A percentile compares a stretch with the other conserved stretches of the same genome.
Conservation (phyloP, 768 basidiomycete species). For the Kwoniella mangroviensis region DNA sequence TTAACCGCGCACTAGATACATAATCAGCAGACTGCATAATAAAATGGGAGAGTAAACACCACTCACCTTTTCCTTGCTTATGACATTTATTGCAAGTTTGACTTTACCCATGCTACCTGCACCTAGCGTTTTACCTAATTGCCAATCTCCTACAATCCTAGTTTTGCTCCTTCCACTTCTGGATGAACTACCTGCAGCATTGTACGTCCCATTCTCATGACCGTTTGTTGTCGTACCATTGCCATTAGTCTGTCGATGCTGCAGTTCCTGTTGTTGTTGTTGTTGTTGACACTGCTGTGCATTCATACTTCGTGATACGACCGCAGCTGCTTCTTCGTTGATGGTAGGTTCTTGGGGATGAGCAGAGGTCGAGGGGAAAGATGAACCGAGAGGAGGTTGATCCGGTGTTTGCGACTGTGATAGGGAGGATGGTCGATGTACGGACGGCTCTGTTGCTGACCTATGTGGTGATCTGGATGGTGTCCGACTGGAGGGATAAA, state of each 20-base stretch:
- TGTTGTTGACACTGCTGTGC: slow-evolving; percentile 18
- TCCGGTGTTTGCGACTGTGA: slow-evolving; percentile 21
- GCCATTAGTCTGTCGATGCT: not conserved
- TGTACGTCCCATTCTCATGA: not conserved
- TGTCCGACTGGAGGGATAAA: slow-evolving; percentile 28
- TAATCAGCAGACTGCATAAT: slow-evolving; percentile 5
- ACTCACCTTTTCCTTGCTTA: slow-evolving; percentile 89
- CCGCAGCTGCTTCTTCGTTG: slow-evolving; percentile 39
- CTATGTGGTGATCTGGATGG: slow-evolving; percentile 43
- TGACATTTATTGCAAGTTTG: slow-evolving; percentile 87
- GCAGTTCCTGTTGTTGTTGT: too few species aligned
- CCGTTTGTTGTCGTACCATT: slow-evolving; percentile 1
- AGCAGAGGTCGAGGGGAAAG: slow-evolving; percentile 21
- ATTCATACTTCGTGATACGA: slow-evolving; percentile 21
- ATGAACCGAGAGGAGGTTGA: slow-evolving; percentile 8
- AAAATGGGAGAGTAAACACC: not conserved
- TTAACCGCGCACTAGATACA: slow-evolving; percentile 86
- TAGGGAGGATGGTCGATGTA: slow-evolving; percentile 25
- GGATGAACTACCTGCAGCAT: slow-evolving; percentile 7
- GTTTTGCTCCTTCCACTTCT: slow-evolving; percentile 33
- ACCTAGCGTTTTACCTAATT: slow-evolving; percentile 92
- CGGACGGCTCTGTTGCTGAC: slow-evolving; percentile 27
- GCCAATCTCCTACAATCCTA: slow-evolving; percentile 87
- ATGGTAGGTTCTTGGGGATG: slow-evolving; percentile 46
- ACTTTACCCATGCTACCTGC: slow-evolving; percentile 99